Evolutionary conservation across 345 rosid genomes (phyloP), one percentile per base, ranked within the genome.

Genomic region (Anacardium occidentale): DNA sequence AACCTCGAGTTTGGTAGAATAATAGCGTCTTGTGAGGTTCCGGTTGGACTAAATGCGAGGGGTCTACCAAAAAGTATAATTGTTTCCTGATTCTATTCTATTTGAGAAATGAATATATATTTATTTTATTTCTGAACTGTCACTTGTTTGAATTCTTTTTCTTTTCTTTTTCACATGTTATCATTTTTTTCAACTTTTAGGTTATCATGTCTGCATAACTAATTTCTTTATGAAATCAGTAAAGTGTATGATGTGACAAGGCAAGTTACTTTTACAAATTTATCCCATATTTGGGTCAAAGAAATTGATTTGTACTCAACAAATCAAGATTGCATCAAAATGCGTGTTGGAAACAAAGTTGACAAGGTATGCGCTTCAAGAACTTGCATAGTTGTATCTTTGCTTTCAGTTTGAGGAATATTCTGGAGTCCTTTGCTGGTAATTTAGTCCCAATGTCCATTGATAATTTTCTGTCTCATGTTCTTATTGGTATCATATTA

Each of bases 321-420:
- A 42, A 94, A 90, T 81, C 97, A 87, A 79, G 96, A 91, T 59
- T 94, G 97, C 85, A 84, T 92, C 83, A 94, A 92, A 88, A 87
- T 94, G 97, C 97, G 92, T 74, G 97, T 94, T 62, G 98, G 97
- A 68, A 94, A 94, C 77, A 94, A 94, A 86, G 93, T 90, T 26
- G 98, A 94, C 71, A 90, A 90, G 97, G 95, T 92, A 81, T 55
- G 18, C 34, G n/a, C n/a, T 44, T 34, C 8, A 22, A 20, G 52
- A 25, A 67, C 22, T 17, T 57, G 54, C 56, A 64, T 64, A 24
- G 3, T 20, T 29, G 2, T 29, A 29, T 29, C 32, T 29, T 12
- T 45, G 25, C 58, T 68, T 52, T n/a, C 14, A 8, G 51, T 59
- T 64, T 25, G 17, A n/a, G 22, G 20, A 21, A 26, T 20, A 3